Evolutionary conservation across 2,329 filamentous ascomycete species (phyloP), one percentile per base, ranked within the genome.

Genomic region (Sporothrix luriei): DNA sequence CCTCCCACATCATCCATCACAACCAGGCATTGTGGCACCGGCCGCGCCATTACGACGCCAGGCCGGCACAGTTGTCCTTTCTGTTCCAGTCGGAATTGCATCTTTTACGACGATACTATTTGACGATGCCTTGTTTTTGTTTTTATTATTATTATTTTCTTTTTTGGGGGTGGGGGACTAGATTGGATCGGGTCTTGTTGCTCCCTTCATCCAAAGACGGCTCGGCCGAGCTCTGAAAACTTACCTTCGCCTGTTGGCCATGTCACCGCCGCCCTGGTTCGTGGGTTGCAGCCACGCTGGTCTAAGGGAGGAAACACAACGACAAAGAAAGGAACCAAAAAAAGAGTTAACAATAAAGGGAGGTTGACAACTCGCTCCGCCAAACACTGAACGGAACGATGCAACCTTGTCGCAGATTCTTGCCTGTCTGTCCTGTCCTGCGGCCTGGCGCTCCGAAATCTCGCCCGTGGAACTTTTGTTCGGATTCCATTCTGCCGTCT

Each of bases 391-490:
- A n/a, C 9, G 48, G 19, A 49, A 49, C 1, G 4, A 9, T 19
- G 14, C 21, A 21, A 55, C 26, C 52, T 26, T 33, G 9, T 11
- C 26, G 14, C 52, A 33, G 4, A 7, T 9, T 33, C 52, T 55
- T 55, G 54, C 54, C 54, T 57, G 29, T 19, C 54, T 43, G 40
- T 21, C 9, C 29, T n/a, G 26, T 19, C 13, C 40, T 5, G 26
- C 57, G 57, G 57, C 11, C 57, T 62, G 38, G 57, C 38, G 26
- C 38, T 61, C 57, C 57, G 57, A 46, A 13, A 21, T 46, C 19
- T 38, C 19, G 33, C 16, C 40, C 55, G 4, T 33, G 5, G 33
- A 9, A 7, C 33, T 7, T 40, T 59, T 59, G 55, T 59, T 61
- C 55, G 1, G 2, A 26, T 33, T 33, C 6, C 33, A 33, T 48